Evolutionary conservation across 129 eudicot genomes (phyloP).

Genomic region (Cynara cardunculus): DNA sequence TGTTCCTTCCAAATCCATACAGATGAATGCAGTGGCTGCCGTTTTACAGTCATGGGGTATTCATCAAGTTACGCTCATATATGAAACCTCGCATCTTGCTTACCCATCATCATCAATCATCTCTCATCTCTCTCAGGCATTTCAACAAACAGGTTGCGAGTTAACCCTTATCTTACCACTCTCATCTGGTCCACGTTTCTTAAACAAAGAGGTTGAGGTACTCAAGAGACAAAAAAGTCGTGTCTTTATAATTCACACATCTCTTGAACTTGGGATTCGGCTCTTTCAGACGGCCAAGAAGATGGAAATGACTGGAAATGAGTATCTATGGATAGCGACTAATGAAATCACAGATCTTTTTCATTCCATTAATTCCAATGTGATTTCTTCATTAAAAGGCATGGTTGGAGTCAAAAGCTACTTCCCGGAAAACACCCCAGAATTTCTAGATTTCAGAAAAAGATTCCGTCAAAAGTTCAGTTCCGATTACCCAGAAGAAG

Average conservation of each 20-base stretch:
- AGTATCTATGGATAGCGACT: conserved; percentile 55
- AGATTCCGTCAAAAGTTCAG: conserved; percentile 36
- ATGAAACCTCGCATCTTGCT: conserved; percentile 26
- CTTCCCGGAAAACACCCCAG: conserved; percentile 20
- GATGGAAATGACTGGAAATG: conserved; percentile 45
- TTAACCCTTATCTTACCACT: conserved; percentile 33
- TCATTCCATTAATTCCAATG: conserved; percentile 33
- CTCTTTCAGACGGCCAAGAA: conserved; percentile 45
- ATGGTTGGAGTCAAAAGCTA: conserved; percentile 52
- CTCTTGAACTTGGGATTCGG: conserved; percentile 30
- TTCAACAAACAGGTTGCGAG: conserved; percentile 25
- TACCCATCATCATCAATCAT: conserved; percentile 4
- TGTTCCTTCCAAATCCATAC: conserved; percentile 20
- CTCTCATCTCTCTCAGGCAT: conserved; percentile 30
- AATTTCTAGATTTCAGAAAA: conserved; percentile 25
- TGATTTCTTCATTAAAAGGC: conserved; percentile 53
- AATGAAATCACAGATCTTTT: conserved; percentile 36
- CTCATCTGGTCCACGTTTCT: conserved; percentile 17
- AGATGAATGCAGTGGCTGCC: conserved; percentile 47
- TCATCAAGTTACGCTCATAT: conserved; percentile 21
- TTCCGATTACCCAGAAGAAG: conserved; percentile 37
- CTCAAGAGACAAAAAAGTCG: conserved; percentile 32
- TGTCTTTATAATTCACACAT: conserved; percentile 52
- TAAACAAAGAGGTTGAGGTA: conserved; percentile 34
- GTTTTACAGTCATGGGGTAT: conserved; percentile 33